Percentiles rank a stretch among this genome's conserved stretches.
Evolutionary conservation across 768 basidiomycete species (phyloP).

Genomic region (Pluteus cervinus): DNA sequence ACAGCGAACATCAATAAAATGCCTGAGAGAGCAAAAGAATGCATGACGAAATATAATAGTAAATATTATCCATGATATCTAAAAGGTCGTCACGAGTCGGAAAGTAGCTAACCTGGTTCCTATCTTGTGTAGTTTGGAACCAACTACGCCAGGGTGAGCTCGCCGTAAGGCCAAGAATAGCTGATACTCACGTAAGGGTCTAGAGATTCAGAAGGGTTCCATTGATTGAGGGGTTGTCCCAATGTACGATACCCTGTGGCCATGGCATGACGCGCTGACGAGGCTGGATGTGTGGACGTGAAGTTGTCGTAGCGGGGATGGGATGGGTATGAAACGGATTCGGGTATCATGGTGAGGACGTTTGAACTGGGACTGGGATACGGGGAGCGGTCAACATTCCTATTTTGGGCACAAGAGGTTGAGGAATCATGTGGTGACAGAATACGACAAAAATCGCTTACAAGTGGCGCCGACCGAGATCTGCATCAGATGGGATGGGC

Average conservation of each 20-base stretch:
- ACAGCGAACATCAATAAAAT: too few species aligned
- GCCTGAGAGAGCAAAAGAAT: too few species aligned
- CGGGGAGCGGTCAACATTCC: constrained; percentile 31
- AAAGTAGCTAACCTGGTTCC: too few species aligned
- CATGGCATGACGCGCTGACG: constrained; percentile 32
- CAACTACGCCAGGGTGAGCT: too few species aligned
- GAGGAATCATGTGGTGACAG: background rate
- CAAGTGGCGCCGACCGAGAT: constrained; percentile 39
- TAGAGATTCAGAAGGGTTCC: constrained; percentile 52
- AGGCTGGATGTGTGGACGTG: constrained; percentile 15
- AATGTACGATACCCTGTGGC: constrained; percentile 44
- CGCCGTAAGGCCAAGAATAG: too few species aligned
- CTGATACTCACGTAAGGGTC: constrained; percentile 63
- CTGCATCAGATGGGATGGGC: constrained; percentile 37
- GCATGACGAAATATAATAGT: too few species aligned
- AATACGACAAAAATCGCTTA: constrained; percentile 23
- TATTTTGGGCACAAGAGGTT: constrained; percentile 11
- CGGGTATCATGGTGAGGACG: constrained; percentile 53
- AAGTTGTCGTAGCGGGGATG: constrained; percentile 50
- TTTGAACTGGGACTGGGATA: constrained; percentile 41
- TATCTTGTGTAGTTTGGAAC: too few species aligned
- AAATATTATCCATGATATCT: too few species aligned
- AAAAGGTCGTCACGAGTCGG: too few species aligned
- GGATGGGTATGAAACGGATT: constrained; percentile 45
- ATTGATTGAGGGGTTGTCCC: constrained; percentile 43